These are phyloP conservation scores for Pleurotus eryngii DNA, from an alignment of 768 basidiomycete genomes.

Conservation along the genomic window DNA sequence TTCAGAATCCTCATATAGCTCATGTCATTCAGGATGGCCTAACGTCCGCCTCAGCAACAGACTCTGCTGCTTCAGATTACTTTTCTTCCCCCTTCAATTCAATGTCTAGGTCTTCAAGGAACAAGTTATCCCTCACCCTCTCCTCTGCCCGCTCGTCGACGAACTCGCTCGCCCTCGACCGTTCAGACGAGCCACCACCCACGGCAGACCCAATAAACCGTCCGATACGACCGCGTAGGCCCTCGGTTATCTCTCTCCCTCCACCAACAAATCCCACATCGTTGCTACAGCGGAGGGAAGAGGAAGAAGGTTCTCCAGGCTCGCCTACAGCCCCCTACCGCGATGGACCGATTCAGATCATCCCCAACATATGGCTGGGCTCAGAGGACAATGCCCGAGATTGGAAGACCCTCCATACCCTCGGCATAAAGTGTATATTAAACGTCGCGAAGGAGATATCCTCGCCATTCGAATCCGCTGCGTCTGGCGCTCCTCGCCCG, in stretches of 20 bases:
- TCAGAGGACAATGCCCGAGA: constrained; percentile 90
- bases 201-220: constrained; percentile 26
- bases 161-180: constrained; percentile 42
- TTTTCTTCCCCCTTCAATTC: constrained; percentile 6
- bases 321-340: constrained; percentile 65
- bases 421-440: constrained; percentile 76
- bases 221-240: constrained; percentile 50
- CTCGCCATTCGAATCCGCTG: constrained; percentile 56
- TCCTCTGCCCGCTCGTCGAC: constrained; percentile 59
- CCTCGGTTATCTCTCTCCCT: constrained; percentile 71
- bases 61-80: constrained; percentile 9
- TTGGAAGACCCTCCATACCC: constrained; percentile 65
- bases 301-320: constrained; percentile 43
- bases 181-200: constrained; percentile 27
- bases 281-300: constrained; percentile 60
- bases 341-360: constrained; percentile 78
- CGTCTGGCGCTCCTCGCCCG: constrained; percentile 34
- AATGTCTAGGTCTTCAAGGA: constrained; percentile 27
- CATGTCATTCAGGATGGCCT: constrained; percentile 44
- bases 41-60: constrained; percentile 32
- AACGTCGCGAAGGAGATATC: constrained; percentile 93
- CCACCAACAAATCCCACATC: constrained; percentile 46
- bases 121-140: constrained; percentile 69
- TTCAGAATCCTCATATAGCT: constrained; percentile 44
- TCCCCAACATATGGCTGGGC: constrained; percentile 87